Evolutionary conservation across 106 monocot species (phyloP).

Genomic region (Xerophyta viscosa): DNA sequence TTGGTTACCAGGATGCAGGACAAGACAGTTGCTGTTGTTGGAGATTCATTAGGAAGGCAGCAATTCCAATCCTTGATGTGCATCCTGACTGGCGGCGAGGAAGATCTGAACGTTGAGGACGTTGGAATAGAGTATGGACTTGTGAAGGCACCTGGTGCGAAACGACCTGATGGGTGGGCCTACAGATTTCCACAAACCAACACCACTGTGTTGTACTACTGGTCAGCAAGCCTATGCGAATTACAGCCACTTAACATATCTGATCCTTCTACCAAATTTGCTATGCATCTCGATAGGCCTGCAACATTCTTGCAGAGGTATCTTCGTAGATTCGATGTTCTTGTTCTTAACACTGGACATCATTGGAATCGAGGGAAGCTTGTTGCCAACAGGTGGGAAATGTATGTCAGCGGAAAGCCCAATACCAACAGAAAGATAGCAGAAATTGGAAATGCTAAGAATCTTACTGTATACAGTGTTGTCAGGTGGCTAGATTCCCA

Average conservation of each 20-base stretch:
- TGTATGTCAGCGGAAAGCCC: slow-evolving; percentile 54
- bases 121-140: slow-evolving; percentile 57
- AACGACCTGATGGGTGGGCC: slow-evolving; percentile 78
- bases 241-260: slow-evolving; percentile 56
- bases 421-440: slow-evolving; percentile 34
- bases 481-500: slow-evolving; percentile 62
- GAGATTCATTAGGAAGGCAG: slow-evolving; percentile 88
- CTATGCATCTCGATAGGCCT: slow-evolving; percentile 86
- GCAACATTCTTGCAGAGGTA: slow-evolving; percentile 37
- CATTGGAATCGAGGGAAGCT: slow-evolving; percentile 89
- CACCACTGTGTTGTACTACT: slow-evolving; percentile 73
- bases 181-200: slow-evolving; percentile 59
- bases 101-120: slow-evolving; percentile 36
- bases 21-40: slow-evolving; percentile 69
- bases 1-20: slow-evolving; percentile 59
- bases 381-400: slow-evolving; percentile 66
- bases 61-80: slow-evolving; percentile 93
- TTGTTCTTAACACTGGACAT: slow-evolving; percentile 86
- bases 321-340: slow-evolving; percentile 61
- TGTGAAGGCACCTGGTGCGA: slow-evolving; percentile 35
- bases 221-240: slow-evolving; percentile 80
- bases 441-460: slow-evolving; percentile 44
- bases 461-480: slow-evolving; percentile 58
- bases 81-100: slow-evolving; percentile 55
- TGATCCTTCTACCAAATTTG: slow-evolving; percentile 41